Conservation (phyloP, 768 basidiomycete genomes). For the Boletus bicolor region DNA sequence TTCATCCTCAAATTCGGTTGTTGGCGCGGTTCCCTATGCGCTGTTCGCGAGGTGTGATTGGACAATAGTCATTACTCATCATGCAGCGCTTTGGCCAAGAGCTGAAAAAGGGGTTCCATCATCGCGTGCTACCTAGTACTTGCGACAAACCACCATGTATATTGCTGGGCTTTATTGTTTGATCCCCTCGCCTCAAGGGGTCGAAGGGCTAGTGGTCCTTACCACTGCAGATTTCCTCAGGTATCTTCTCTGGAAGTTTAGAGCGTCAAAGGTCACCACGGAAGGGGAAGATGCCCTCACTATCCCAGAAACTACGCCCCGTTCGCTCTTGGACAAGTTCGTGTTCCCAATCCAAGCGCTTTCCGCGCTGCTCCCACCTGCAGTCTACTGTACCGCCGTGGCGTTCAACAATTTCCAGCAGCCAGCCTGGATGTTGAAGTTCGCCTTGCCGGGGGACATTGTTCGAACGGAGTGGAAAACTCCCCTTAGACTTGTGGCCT, state of each 20-base stretch:
- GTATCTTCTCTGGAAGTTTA: constrained; percentile 13
- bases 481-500: constrained; percentile 27
- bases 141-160: constrained; percentile 25
- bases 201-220: constrained; percentile 26
- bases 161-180: constrained; percentile 24
- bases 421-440: constrained; percentile 34
- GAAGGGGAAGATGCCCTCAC: constrained; percentile 18
- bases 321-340: constrained; percentile 25
- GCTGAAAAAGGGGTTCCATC: constrained; percentile 15
- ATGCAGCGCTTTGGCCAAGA: constrained; percentile 10
- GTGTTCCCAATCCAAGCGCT: constrained; percentile 28
- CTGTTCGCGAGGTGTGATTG: not conserved
- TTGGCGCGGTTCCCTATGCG: not conserved
- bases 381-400: constrained; percentile 28
- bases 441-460: constrained; percentile 25
- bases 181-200: constrained; percentile 9
- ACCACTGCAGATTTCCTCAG: constrained; percentile 26
- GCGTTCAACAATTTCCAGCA: constrained; percentile 31
- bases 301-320: constrained; percentile 11
- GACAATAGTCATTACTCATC: constrained; percentile 18
- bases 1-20: not conserved
- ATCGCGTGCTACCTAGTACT: not conserved
- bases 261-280: not conserved
- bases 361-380: constrained; percentile 24
- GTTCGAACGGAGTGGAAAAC: constrained; percentile 23